Evolutionary conservation across 208 protist species (phyloP).

Genomic region (Trypanosoma conorhini): DNA sequence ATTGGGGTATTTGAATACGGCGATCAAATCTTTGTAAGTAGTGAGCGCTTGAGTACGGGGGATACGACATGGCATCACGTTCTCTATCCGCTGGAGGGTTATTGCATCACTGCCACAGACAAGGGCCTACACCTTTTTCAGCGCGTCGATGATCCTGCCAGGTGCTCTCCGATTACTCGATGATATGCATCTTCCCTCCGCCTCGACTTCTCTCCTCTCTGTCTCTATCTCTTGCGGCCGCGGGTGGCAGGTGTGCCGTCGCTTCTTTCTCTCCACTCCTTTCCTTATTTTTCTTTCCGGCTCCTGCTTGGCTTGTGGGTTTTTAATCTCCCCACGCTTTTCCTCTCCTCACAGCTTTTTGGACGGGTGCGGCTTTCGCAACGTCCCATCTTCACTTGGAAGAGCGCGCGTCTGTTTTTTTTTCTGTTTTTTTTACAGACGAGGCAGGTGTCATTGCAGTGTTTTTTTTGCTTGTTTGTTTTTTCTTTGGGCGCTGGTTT

Average conservation of each 20-base stretch:
- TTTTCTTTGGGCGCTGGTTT: background rate
- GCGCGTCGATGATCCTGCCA: slow-evolving; percentile 33
- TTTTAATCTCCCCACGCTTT: background rate
- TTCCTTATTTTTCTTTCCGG: background rate
- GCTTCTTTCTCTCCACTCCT: background rate
- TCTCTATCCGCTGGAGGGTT: slow-evolving; percentile 44
- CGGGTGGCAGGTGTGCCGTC: background rate
- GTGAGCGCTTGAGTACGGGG: slow-evolving; percentile 13
- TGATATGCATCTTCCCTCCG: background rate
- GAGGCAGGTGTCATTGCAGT: background rate
- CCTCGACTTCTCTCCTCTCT: background rate
- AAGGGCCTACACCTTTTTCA: slow-evolving; percentile 35
- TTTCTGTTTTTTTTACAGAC: background rate
- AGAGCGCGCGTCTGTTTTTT: background rate
- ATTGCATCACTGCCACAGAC: slow-evolving; percentile 27
- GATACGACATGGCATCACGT: slow-evolving; percentile 43
- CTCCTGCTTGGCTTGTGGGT: background rate
- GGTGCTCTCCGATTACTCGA: slow-evolving; percentile 25
- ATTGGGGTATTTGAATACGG: slow-evolving; percentile 28
- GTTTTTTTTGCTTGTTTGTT: background rate
- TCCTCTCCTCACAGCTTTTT: background rate
- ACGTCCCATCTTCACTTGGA: background rate
- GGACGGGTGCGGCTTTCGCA: background rate
- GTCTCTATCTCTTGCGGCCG: background rate
- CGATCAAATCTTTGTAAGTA: slow-evolving; percentile 29